Percentiles rank a stretch among this genome's conserved stretches.
These are phyloP conservation scores for Avena insularis DNA, from an alignment of 176 grass and related monocot genomes.

Conservation along the genomic window DNA sequence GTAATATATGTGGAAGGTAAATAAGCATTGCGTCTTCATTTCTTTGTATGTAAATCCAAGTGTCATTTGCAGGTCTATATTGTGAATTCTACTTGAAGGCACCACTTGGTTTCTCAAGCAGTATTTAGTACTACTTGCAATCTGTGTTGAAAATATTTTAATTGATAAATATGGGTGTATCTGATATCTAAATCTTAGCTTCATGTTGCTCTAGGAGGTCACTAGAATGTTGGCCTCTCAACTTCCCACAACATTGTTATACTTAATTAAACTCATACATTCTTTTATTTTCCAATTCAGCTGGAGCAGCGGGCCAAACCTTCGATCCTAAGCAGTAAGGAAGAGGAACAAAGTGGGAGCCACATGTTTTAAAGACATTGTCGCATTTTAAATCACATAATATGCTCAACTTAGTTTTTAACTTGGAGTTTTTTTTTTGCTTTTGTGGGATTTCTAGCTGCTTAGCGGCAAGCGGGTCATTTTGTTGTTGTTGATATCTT, in stretches of 20 bases:
- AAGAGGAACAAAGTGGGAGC: neutral
- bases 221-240: neutral
- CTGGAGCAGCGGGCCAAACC: constrained; percentile 48
- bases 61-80: neutral
- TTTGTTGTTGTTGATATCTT: neutral
- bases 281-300: constrained; percentile 48
- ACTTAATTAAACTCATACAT: neutral
- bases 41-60: neutral
- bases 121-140: neutral
- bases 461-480: constrained; percentile 8
- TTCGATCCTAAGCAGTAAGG: constrained; percentile 40
- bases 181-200: neutral
- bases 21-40: neutral
- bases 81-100: neutral
- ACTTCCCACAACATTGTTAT: neutral
- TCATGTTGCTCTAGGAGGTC: neutral
- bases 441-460: constrained; percentile 41
- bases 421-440: constrained; percentile 6
- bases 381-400: neutral
- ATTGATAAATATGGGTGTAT: neutral
- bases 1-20: neutral
- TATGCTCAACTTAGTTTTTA: constrained; percentile 10
- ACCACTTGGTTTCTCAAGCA: neutral
- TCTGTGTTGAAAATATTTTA: neutral
- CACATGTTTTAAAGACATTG: constrained; percentile 22